Percentiles rank a stretch among this genome's conserved stretches.
These are phyloP conservation scores for Trichoderma erinaceum DNA, from an alignment of 495 filamentous ascomycete species.

Conservation along the genomic window DNA sequence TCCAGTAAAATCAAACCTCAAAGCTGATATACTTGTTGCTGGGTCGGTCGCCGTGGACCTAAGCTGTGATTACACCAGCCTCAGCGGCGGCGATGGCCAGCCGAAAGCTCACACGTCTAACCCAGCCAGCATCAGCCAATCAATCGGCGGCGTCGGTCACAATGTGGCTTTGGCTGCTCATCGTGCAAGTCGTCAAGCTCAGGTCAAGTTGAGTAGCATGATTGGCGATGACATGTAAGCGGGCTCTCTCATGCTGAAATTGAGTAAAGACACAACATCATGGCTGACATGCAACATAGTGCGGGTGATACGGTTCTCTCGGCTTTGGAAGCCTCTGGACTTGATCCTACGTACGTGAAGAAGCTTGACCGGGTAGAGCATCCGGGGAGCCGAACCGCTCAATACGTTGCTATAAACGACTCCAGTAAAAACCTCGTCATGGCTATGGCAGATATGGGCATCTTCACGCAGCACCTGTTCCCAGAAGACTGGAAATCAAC, in stretches of 20 bases:
- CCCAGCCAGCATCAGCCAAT: constrained; percentile 68
- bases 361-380: constrained; percentile 43
- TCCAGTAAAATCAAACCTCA: constrained; percentile 8
- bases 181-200: constrained; percentile 33
- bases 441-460: constrained; percentile 92
- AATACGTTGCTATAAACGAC: constrained; percentile 89
- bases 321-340: constrained; percentile 52
- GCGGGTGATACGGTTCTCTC: constrained; percentile 65
- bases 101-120: constrained; percentile 80
- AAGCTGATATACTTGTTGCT: constrained; percentile 70
- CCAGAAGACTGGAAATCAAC: constrained; percentile 54
- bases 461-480: constrained; percentile 56
- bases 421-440: constrained; percentile 69
- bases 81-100: constrained; percentile 17
- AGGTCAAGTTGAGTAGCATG: constrained; percentile 64
- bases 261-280: not conserved
- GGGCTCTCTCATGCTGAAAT: not conserved
- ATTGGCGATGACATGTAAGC: constrained; percentile 65
- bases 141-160: constrained; percentile 88
- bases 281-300: constrained; percentile 22
- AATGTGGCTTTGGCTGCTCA: constrained; percentile 82
- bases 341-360: constrained; percentile 59
- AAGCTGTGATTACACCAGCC: constrained; percentile 62
- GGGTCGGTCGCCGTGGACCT: constrained; percentile 86
- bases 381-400: constrained; percentile 60